Base-by-base conservation (phyloP, 176 grass and related monocot species). In the Oryza coarctata region DNA sequence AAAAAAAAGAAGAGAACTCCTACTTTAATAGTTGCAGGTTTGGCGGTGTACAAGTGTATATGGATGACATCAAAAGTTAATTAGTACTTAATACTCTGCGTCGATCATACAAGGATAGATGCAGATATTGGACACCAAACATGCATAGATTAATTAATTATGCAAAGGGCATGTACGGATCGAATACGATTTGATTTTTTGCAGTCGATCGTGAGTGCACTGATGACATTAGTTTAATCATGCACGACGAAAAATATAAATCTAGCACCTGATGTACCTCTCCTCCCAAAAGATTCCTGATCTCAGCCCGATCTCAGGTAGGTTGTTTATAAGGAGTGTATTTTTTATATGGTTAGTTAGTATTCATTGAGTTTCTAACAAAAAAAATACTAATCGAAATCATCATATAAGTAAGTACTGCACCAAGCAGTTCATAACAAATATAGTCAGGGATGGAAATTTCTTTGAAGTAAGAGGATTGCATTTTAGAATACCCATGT, bases 211-310 rank as follows among this genome's bases (percentile, higher is more conserved):
- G 38, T 70, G 47, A 74, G 70, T 12, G 9, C 57, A 63, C 32
- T 31, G 40, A 31, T 11, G 14, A 58, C 9, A 58, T 79, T 77
- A 84, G 75, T 88, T 88, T 84, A 85, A 26, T 1, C 49, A 81
- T 75, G 63, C 71, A 65, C 22, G 13, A 76, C 73, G 64, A 70
- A 80, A 70, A 85, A 34, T 63, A 84, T 74, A 75, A 74, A 61
- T 50, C 34, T 20, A 64, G 71, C 77, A 77, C 81, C 71, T 65
- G 18, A 43, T 63, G 65, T 55, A 41, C 77, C 82, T 77, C 82
- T 65, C 49, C 29, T 81, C 83, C 78, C 72, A 5, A 89, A 82
- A 89, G 83, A 86, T 89, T 89, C 83, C 73, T 89, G 36, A 43
- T 82, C 78, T 82, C 34, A 35, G 34, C 34, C 7, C 66, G 25